Evolutionary conservation across 257 asterid genomes (phyloP), one percentile per base, ranked within the genome.

Genomic region (Catharanthus roseus): DNA sequence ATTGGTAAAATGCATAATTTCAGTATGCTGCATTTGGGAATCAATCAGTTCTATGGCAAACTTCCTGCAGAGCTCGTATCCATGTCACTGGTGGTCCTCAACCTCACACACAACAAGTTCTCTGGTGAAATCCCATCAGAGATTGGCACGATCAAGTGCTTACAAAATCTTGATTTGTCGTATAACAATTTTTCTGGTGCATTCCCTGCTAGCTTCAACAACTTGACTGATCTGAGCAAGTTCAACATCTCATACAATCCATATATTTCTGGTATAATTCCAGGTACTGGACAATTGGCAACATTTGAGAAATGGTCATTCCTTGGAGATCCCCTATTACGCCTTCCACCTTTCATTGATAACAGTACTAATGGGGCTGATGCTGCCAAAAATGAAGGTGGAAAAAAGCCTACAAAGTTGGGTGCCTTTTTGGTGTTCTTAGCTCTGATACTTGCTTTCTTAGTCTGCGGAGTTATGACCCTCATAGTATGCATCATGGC

Each of bases 201-300:
- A 31, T 88, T 91, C 67, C 97, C 97, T 0, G 72, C 49, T 41
- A 88, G 81, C 75, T 78, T 91, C 82, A 83, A 81, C 74, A 79
- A 83, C 71, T 75, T 91, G 82, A 68, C 65, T 49, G 93, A 86
- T 42, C 69, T 91, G 72, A 91, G 70, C 71, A 91, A 87, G 88
- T 91, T 91, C 85, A 91, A 91, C 79, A 67, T 91, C 71, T 95
- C 99, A 15, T 91, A 89, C 87, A 95, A 95, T 67, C 92, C 87
- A 0, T 74, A 72, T 12, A 80, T 95, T 51, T 79, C 91, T 4
- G 99, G 99, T 0, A 70, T 45, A 7, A 72, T 90, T 31, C 98
- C 99, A 3, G 8, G 75, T 3, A 88, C 83, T 0, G 97, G 98
- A 15, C 98, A 89, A 66, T 62, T 95, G 72, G 78, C 91, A 4